Percentiles rank a stretch among this genome's conserved stretches.
These are phyloP conservation scores for Umbilicaria muhlenbergii DNA, from an alignment of 495 filamentous ascomycete genomes.

Conservation along the genomic window DNA sequence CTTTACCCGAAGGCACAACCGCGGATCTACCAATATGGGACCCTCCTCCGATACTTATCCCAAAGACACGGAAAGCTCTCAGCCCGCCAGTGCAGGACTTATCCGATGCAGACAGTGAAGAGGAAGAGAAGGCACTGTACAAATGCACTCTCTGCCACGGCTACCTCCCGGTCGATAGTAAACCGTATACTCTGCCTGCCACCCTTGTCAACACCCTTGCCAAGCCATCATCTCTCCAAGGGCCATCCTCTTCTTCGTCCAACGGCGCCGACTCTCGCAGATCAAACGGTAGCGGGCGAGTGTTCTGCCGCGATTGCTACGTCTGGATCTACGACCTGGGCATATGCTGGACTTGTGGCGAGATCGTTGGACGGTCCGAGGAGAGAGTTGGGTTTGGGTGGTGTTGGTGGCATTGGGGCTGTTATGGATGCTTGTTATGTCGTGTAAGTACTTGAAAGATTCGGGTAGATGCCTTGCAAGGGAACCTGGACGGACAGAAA, in stretches of 20 bases:
- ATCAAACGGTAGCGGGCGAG: no score
- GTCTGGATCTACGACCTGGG: slow-evolving; percentile 1
- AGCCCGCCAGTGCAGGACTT: no score
- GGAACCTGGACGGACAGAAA: neutral
- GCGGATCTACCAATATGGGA: no score
- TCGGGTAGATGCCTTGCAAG: neutral
- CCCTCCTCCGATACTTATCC: no score
- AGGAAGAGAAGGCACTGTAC: no score
- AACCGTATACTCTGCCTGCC: neutral
- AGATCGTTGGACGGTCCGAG: slow-evolving; percentile 1
- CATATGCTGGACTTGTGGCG: slow-evolving; percentile 14
- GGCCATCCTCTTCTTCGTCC: neutral
- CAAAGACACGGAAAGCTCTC: no score
- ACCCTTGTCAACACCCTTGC: neutral
- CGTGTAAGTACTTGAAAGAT: neutral
- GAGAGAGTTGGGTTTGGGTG: slow-evolving; percentile 13
- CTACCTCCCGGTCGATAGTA: neutral
- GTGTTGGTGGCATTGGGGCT: slow-evolving; percentile 14
- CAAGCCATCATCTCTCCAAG: neutral
- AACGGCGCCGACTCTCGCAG: neutral
- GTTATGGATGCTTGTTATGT: slow-evolving; percentile 6
- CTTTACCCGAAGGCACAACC: no score
- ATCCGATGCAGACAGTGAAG: no score
- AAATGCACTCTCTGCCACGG: no score
- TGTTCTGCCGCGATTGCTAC: slow-evolving; percentile 10